These are phyloP conservation scores for Tolypocladium pustulatum DNA, from an alignment of 2,329 filamentous ascomycete genomes.

Conservation along the genomic window DNA sequence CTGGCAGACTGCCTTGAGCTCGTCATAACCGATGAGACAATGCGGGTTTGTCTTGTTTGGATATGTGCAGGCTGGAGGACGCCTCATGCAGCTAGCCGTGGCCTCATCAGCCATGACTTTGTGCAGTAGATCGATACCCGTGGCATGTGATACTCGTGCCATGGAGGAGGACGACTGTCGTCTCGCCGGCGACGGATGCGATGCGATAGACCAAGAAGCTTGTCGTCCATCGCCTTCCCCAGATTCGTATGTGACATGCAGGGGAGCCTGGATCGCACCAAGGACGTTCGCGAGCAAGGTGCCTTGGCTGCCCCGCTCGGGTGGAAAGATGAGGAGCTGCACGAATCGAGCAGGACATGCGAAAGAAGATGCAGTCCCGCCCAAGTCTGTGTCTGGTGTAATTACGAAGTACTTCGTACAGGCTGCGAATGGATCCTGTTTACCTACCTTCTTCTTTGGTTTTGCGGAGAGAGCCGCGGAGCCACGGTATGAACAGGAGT, in stretches of 20 bases:
- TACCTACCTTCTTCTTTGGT: too few relatives aligned
- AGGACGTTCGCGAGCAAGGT: neutral
- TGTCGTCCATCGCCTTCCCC: neutral
- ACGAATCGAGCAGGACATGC: neutral
- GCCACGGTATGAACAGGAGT: neutral
- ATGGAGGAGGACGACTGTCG: neutral
- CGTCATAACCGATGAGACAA: neutral
- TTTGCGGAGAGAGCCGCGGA: too few relatives aligned
- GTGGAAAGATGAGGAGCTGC: neutral
- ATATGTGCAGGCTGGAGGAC: neutral
- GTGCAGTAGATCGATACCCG: too few relatives aligned
- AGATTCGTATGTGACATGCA: neutral
- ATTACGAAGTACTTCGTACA: neutral
- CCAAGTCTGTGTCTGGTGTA: neutral
- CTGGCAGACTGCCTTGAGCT: neutral
- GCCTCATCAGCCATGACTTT: neutral
- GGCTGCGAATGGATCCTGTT: neutral
- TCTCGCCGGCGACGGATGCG: neutral
- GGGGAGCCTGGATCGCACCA: neutral
- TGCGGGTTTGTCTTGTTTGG: neutral
- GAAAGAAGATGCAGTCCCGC: neutral
- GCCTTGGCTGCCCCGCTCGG: neutral
- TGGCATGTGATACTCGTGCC: neutral
- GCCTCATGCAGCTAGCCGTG: neutral
- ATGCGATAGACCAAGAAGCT: neutral